A percentile compares a stretch with the other conserved stretches of the same genome.
These are phyloP conservation scores for Cenchrus americanus DNA, from an alignment of 176 grass and related monocot species.

Conservation along the genomic window DNA sequence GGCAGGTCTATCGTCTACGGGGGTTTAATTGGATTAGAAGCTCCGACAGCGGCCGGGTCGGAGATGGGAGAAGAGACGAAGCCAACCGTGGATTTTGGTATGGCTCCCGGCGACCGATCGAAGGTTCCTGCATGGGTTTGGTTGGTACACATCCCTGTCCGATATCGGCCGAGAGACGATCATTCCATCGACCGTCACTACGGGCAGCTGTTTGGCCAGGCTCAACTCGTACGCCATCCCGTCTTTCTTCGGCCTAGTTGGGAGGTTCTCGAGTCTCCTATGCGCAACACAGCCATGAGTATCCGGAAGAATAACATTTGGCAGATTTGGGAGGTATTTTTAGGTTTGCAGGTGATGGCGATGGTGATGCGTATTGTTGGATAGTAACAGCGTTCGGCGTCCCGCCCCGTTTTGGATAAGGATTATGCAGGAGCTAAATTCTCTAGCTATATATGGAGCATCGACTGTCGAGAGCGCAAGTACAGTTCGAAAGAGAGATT, in stretches of 20 bases:
- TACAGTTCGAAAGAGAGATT: background rate
- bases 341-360: background rate
- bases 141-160: constrained; percentile 49
- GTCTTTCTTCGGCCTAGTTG: background rate
- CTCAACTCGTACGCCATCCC: constrained; percentile 27
- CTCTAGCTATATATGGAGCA: too few species aligned
- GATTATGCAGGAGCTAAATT: background rate
- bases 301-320: background rate
- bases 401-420: background rate
- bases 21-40: constrained; percentile 46
- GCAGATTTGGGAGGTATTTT: background rate
- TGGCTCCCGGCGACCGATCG: constrained; percentile 3
- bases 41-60: constrained; percentile 41
- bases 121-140: constrained; percentile 44
- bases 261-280: background rate
- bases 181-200: constrained; percentile 41
- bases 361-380: background rate
- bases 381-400: background rate
- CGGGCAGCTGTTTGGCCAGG: constrained; percentile 40
- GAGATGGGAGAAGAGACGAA: background rate
- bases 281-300: background rate
- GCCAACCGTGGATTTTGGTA: background rate
- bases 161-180: constrained; percentile 35
- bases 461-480: too few species aligned
- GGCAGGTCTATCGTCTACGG: background rate